A percentile compares a stretch with the other conserved stretches of the same genome.
These are phyloP conservation scores for Colletotrichum eleusines DNA, from an alignment of 2,329 filamentous ascomycete species.

Conservation along the genomic window DNA sequence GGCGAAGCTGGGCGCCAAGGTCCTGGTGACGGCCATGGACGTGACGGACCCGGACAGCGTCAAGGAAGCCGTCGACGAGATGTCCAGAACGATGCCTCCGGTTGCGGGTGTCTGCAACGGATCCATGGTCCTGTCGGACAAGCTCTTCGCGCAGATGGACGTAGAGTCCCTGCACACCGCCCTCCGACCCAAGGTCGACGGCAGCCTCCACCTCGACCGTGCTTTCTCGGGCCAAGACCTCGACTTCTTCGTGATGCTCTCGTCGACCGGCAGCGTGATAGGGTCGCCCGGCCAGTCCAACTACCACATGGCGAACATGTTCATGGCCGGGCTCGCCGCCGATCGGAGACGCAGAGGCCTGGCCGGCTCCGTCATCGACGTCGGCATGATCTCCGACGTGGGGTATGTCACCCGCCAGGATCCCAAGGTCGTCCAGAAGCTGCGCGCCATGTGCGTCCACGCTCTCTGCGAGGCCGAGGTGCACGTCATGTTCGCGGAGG, in stretches of 20 bases:
- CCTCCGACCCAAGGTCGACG: conserved; percentile 52
- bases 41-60: conserved; percentile 35
- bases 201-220: conserved; percentile 48
- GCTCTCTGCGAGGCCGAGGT: conserved; percentile 14
- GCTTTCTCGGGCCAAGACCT: conserved; percentile 46
- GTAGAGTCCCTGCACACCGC: conserved; percentile 46
- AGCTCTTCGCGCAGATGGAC: conserved; percentile 48
- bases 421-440: conserved; percentile 7
- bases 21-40: conserved; percentile 43
- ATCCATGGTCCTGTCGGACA: conserved; percentile 52
- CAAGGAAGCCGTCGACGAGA: conserved; percentile 34
- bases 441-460: conserved; percentile 33
- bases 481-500: conserved; percentile 55
- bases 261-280: conserved; percentile 45
- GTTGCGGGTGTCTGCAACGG: conserved; percentile 54
- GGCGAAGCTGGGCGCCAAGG: conserved; percentile 25
- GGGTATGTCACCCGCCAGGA: conserved; percentile 53
- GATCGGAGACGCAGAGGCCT: conserved; percentile 53
- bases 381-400: conserved; percentile 54
- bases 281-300: conserved; percentile 52
- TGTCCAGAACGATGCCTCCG: conserved; percentile 49
- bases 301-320: conserved; percentile 60
- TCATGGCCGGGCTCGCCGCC: conserved; percentile 53
- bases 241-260: conserved; percentile 54
- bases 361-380: conserved; percentile 52